Evolutionary conservation across 2,329 filamentous ascomycete species (phyloP), one percentile per base, ranked within the genome.

Genomic region (Sporothrix euskadiensis): DNA sequence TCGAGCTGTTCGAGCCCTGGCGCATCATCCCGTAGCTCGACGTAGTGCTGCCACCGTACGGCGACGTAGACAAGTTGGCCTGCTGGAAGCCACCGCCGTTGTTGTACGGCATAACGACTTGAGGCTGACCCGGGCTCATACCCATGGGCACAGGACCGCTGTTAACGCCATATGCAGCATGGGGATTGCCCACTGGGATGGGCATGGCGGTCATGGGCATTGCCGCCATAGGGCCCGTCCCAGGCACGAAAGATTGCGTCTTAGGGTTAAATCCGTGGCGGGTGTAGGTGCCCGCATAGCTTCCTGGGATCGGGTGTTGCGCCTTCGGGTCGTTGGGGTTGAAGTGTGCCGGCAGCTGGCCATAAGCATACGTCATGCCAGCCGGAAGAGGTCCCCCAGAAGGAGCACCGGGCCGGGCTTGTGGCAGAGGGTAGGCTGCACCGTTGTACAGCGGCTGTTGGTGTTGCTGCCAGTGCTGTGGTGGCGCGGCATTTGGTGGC

Each of bases 261-360:
- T 97, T 94, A 0, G 94, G 95, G 79, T 98, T 98, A 84, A 98
- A 98, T 14, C 92, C 89, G 78, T 94, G 93, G 73, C 94, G 88
- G 79, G 92, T 93, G 77, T 89, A 81, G 71, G 76, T 78, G 80
- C 77, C 77, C 0, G 69, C 52, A 49, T 89, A 97, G 82, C 91
- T 96, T 49, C 93, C 93, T 16, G 94, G 93, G 73, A 97, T 90
- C 6, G 93, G 92, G 80, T 97, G 93, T 79, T 94, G 91, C 73
- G 88, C 89, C 81, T 92, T 90, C 9, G 90, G 88, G 78, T 92
- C 92, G 75, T 92, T 87, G 35, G 92, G 90, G 68, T 90, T 90
- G 70, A 87, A 85, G 75, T 92, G 89, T 22, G 86, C 88, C 4
- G 93, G 92, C 65, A 95, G 86, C 79, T 97, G 93, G 2, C 93